phyloP scores from a whole-genome alignment of 805 yeast species.

The Cyberlindnera maritima region DNA sequence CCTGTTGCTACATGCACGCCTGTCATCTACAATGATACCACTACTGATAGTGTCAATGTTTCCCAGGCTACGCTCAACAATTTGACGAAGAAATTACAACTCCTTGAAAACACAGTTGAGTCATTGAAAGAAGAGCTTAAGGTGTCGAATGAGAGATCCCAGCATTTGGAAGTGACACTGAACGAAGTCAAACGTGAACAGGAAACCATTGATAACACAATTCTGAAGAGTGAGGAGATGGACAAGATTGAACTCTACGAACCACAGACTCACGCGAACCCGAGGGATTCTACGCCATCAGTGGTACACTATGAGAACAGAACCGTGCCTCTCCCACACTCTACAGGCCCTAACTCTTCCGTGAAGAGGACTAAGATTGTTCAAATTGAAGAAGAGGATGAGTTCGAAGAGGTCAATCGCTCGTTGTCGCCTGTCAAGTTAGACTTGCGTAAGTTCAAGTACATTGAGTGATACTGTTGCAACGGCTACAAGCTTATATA shows the following conservation, averaged over 20 bases:
- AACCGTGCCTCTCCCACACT: background rate
- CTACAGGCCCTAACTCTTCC: no score
- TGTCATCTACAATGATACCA: background rate
- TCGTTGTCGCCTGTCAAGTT: slow-evolving; percentile 25
- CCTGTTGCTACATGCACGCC: background rate
- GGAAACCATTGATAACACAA: slow-evolving; percentile 9
- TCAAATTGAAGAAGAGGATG: slow-evolving; percentile 9
- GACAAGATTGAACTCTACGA: slow-evolving; percentile 12
- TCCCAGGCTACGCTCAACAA: slow-evolving; percentile 10
- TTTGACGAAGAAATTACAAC: slow-evolving; percentile 17
- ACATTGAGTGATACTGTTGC: slow-evolving; percentile 9
- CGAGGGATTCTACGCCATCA: background rate
- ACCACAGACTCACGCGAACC: background rate
- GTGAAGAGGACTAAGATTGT: background rate
- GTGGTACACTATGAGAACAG: background rate
- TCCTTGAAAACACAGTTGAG: slow-evolving; percentile 20
- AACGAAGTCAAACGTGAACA: slow-evolving; percentile 15
- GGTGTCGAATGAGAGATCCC: slow-evolving; percentile 21
- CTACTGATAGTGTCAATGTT: slow-evolving; percentile 5
- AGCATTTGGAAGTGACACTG: slow-evolving; percentile 16
- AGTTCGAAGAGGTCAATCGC: slow-evolving; percentile 20
- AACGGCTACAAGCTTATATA: background rate
- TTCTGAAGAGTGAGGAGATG: slow-evolving; percentile 17
- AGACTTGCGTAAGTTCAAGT: slow-evolving; percentile 21
- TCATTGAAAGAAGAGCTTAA: slow-evolving; percentile 20